Evolutionary conservation across 192 early-diverging fungal genomes (phyloP).

Genomic region (Backusella luteola): DNA sequence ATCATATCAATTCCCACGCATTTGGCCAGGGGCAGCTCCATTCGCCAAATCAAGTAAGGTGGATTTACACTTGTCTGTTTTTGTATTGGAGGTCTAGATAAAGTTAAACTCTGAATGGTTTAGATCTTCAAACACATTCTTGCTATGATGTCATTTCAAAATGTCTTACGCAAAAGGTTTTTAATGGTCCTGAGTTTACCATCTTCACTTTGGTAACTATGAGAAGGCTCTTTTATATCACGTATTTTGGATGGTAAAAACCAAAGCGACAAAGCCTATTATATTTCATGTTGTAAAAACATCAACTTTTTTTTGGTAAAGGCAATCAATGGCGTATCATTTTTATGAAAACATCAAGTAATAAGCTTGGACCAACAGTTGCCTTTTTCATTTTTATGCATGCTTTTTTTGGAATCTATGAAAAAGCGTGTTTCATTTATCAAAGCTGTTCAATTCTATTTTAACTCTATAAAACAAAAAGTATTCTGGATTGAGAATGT

Average conservation of each 20-base stretch:
- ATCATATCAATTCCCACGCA: not conserved
- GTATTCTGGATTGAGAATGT: no score
- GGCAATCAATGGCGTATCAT: no score
- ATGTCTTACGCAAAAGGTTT: not conserved
- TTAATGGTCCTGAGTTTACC: not conserved
- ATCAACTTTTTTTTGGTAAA: not conserved
- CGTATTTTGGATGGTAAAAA: not conserved
- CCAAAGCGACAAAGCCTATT: not conserved
- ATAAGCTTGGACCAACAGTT: not conserved
- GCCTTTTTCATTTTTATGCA: not conserved
- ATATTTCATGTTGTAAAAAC: not conserved
- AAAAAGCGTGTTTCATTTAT: not conserved
- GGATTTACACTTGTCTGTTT: not conserved
- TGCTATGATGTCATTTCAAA: not conserved
- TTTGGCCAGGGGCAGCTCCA: not conserved
- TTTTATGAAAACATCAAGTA: no score
- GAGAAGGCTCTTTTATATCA: not conserved
- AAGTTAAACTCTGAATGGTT: conserved; percentile 2
- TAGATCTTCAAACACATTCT: not conserved
- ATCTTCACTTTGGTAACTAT: not conserved
- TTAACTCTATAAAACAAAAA: not conserved
- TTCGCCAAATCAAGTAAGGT: not conserved
- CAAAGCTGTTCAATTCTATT: not conserved
- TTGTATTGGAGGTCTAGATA: not conserved
- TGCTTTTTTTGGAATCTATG: not conserved